phyloP scores from a whole-genome alignment of 441 rosid species.

The Corymbia calophylla region DNA sequence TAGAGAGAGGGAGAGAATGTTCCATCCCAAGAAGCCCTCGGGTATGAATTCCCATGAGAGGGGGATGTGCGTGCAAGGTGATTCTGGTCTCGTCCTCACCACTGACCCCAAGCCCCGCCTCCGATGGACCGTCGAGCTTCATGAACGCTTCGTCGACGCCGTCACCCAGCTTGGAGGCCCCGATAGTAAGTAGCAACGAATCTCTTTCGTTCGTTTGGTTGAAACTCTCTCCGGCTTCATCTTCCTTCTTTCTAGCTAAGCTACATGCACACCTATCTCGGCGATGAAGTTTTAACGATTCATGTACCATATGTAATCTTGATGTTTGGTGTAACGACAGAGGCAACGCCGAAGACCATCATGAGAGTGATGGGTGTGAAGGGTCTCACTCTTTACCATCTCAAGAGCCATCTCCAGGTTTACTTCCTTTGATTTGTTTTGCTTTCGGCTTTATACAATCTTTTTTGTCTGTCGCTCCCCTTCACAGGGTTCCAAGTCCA shows the following conservation, averaged over 20 bases:
- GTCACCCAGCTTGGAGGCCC: constrained; percentile 99
- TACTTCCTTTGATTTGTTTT: constrained; percentile 14
- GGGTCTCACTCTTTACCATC: constrained; percentile 99
- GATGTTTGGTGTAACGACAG: constrained; percentile 21
- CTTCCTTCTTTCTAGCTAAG: not conserved
- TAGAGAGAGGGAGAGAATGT: constrained; percentile 31
- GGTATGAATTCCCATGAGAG: constrained; percentile 87
- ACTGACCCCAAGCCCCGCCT: constrained; percentile 99
- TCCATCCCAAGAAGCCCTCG: constrained; percentile 71
- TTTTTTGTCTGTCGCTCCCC: not conserved
- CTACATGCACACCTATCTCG: not conserved
- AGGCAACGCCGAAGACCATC: constrained; percentile 99
- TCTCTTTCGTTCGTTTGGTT: not conserved
- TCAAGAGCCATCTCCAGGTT: constrained; percentile 99
- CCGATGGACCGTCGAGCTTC: constrained; percentile 98
- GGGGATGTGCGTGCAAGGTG: constrained; percentile 92
- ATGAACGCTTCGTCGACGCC: constrained; percentile 99
- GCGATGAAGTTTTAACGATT: not conserved
- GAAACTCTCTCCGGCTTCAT: not conserved
- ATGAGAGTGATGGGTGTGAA: constrained; percentile 99
- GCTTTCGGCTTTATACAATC: not conserved
- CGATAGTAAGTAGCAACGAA: constrained; percentile 47
- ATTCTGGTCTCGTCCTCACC: constrained; percentile 98
- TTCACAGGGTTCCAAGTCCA: not conserved
- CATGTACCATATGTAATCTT: not conserved